phyloP scores from a whole-genome alignment of 2,329 filamentous ascomycete species.

The Colletotrichum cordylinicola region DNA sequence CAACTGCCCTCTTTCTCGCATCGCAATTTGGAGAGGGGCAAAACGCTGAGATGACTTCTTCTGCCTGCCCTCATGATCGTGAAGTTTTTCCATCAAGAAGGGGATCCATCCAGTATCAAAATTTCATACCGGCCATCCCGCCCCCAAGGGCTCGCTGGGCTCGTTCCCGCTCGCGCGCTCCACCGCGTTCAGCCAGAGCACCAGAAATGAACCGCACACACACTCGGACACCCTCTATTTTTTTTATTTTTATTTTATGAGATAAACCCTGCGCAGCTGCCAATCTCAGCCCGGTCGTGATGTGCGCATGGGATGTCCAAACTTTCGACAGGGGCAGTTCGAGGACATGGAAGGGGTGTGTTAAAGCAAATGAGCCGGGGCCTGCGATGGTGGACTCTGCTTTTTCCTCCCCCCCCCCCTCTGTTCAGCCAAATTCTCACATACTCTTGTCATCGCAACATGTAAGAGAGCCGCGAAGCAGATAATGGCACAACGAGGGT shows the following conservation, averaged over 20 bases:
- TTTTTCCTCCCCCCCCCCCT: too few species aligned
- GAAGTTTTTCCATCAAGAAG: background rate
- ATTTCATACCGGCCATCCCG: background rate
- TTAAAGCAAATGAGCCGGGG: background rate
- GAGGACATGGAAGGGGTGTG: background rate
- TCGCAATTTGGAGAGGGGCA: background rate
- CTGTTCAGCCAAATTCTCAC: background rate
- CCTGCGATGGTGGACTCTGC: background rate
- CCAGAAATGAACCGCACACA: background rate
- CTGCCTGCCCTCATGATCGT: background rate
- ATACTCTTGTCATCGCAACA: background rate
- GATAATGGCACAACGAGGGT: background rate
- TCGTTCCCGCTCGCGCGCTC: background rate
- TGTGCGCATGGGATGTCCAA: slow-evolving; percentile 2
- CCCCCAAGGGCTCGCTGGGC: background rate
- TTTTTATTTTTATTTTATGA: background rate
- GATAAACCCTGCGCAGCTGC: background rate
- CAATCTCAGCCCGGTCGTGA: background rate
- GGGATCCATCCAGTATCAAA: background rate
- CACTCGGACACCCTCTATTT: background rate
- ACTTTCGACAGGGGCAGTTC: background rate
- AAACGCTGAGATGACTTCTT: background rate
- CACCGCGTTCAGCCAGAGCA: background rate
- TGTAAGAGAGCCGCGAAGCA: background rate
- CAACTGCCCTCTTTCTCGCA: background rate